phyloP scores from a whole-genome alignment of 2,329 filamentous ascomycete species.

The Fusarium subtropicale region DNA sequence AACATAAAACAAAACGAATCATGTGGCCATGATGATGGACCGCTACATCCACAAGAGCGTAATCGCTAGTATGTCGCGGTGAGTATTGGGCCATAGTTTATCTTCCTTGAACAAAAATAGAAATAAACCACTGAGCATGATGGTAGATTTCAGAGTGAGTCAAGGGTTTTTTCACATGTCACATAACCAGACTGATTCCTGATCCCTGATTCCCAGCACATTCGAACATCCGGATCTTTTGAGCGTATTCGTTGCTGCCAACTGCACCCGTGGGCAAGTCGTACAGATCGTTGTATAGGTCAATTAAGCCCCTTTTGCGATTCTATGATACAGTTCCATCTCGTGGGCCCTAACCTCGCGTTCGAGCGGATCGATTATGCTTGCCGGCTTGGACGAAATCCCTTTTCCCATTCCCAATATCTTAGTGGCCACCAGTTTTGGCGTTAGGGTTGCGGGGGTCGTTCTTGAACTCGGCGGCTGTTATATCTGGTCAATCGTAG shows the following conservation, averaged over 20 bases:
- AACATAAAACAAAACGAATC: background rate
- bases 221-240: conserved; percentile 14
- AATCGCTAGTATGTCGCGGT: conserved; percentile 68
- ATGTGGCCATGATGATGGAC: conserved; percentile 77
- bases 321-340: conserved; percentile 59
- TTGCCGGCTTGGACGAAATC: conserved; percentile 41
- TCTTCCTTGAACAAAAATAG: conserved; percentile 90
- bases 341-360: conserved; percentile 39
- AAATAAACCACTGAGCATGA: conserved; percentile 75
- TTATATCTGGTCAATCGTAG: conserved; percentile 46
- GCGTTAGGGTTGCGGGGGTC: conserved; percentile 87
- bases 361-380: conserved; percentile 47
- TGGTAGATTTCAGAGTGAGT: conserved; percentile 85
- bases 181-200: conserved; percentile 5
- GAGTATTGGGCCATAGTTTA: conserved; percentile 70
- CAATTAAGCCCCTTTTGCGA: conserved; percentile 52
- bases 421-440: conserved; percentile 62
- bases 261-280: conserved; percentile 4
- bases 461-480: conserved; percentile 96
- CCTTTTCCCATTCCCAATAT: conserved; percentile 34
- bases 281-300: conserved; percentile 46
- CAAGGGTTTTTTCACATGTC: conserved; percentile 62
- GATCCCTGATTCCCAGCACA: background rate
- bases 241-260: conserved; percentile 1
- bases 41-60: conserved; percentile 68